phyloP scores from a whole-genome alignment of 2,329 filamentous ascomycete genomes.

The Blastomyces gilchristii region DNA sequence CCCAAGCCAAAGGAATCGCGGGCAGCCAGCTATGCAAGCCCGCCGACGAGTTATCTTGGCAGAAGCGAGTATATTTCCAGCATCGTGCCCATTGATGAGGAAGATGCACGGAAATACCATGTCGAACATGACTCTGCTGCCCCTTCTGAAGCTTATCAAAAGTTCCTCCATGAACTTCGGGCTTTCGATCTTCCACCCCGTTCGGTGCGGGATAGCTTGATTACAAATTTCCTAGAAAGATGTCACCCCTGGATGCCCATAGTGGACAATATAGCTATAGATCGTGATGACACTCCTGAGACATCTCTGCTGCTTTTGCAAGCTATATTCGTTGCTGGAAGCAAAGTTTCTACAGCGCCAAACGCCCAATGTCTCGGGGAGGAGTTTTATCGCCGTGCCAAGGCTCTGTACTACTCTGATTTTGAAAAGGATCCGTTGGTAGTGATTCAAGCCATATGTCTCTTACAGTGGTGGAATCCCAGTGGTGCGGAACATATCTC shows the following conservation, averaged over 20 bases:
- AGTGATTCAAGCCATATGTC: slow-evolving; percentile 14
- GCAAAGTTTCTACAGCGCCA: slow-evolving; percentile 14
- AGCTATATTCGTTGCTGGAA: slow-evolving; percentile 15
- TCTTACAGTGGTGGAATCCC: slow-evolving; percentile 18
- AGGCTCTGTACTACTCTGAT: slow-evolving; percentile 15
- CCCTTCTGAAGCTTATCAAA: slow-evolving; percentile 8
- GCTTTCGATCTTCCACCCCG: slow-evolving; percentile 11
- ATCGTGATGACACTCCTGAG: not conserved
- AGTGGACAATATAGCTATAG: slow-evolving; percentile 10
- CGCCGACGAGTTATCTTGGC: slow-evolving; percentile 12
- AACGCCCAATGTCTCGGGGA: slow-evolving; percentile 10
- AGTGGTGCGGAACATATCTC: slow-evolving; percentile 27
- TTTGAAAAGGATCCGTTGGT: slow-evolving; percentile 13
- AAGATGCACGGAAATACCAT: slow-evolving; percentile 14
- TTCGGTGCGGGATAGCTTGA: slow-evolving; percentile 11
- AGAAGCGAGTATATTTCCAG: slow-evolving; percentile 13
- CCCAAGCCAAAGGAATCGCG: not conserved
- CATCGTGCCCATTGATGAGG: slow-evolving; percentile 14
- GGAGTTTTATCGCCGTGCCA: slow-evolving; percentile 15
- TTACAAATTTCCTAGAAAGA: slow-evolving; percentile 14
- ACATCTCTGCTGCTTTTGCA: slow-evolving; percentile 10
- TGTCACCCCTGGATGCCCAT: slow-evolving; percentile 16
- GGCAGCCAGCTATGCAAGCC: slow-evolving; percentile 4
- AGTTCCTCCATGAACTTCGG: slow-evolving; percentile 10
- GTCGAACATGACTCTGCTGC: slow-evolving; percentile 8